Evolutionary conservation across 73 alveolate genomes (phyloP).

Genomic region (Tetrahymena elliotti): DNA sequence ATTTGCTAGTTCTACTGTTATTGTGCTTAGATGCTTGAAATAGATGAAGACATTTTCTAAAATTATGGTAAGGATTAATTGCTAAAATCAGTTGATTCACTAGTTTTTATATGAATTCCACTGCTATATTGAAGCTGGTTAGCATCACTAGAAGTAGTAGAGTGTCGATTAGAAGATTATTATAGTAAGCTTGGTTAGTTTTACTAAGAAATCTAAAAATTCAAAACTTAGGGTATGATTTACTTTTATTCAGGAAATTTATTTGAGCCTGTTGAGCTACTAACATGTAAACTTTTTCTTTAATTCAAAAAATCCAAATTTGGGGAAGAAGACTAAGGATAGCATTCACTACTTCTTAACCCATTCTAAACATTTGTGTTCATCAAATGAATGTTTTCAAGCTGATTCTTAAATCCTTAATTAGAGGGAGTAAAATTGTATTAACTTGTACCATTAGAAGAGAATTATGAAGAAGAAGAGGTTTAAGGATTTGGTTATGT

Average conservation of each 20-base stretch:
- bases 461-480: background rate
- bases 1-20: background rate
- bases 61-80: background rate
- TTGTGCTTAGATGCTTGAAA: background rate
- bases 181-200: background rate
- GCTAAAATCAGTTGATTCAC: background rate
- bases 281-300: background rate
- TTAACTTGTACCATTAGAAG: background rate
- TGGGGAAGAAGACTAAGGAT: background rate
- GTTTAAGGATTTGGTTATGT: background rate
- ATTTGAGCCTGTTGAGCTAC: background rate
- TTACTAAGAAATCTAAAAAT: background rate
- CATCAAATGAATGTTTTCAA: background rate
- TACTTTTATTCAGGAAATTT: background rate
- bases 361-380: background rate
- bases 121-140: background rate
- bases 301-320: background rate
- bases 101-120: background rate
- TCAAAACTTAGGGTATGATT: background rate
- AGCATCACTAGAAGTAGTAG: background rate
- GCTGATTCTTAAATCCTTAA: background rate
- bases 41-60: background rate
- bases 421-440: background rate
- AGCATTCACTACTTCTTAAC: background rate
- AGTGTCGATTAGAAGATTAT: background rate